Conservation (phyloP, 2,329 filamentous ascomycete genomes). For the Diaporthe vexans region DNA sequence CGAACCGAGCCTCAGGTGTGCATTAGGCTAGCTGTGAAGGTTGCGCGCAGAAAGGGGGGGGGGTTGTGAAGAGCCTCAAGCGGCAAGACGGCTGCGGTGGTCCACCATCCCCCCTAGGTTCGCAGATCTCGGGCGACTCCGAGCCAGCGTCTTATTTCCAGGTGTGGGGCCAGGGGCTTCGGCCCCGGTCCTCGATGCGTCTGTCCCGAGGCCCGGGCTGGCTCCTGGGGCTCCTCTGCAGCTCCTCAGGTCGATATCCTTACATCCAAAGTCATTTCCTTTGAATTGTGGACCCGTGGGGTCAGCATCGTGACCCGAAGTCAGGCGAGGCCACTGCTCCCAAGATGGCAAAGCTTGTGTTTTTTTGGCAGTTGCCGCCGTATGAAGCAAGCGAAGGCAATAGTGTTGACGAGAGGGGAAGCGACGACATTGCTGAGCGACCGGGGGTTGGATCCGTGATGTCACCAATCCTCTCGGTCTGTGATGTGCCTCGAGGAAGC, state of each 20-base stretch:
- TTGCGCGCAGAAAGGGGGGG: conserved; percentile 7
- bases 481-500: not conserved
- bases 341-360: conserved; percentile 14
- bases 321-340: conserved; percentile 6
- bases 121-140: conserved; percentile 41
- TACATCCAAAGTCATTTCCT: conserved; percentile 22
- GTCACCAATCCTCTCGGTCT: not conserved
- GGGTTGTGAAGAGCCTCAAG: conserved; percentile 24
- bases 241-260: conserved; percentile 32
- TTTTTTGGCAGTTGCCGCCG: not conserved
- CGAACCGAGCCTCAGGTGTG: conserved; percentile 17
- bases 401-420: not conserved
- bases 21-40: conserved; percentile 15
- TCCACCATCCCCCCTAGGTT: not conserved
- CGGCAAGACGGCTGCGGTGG: conserved; percentile 30
- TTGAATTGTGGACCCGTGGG: not conserved
- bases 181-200: conserved; percentile 21
- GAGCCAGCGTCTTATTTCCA: conserved; percentile 27
- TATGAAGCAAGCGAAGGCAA: not conserved
- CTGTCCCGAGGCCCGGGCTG: conserved; percentile 4
- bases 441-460: not conserved
- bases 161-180: conserved; percentile 27
- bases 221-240: not conserved
- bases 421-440: no score
- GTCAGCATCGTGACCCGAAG: conserved; percentile 9